Percentiles rank a stretch among this genome's conserved stretches.
These are phyloP conservation scores for Kingdonia uniflora DNA, from an alignment of 164 flowering plant genomes.

Conservation along the genomic window DNA sequence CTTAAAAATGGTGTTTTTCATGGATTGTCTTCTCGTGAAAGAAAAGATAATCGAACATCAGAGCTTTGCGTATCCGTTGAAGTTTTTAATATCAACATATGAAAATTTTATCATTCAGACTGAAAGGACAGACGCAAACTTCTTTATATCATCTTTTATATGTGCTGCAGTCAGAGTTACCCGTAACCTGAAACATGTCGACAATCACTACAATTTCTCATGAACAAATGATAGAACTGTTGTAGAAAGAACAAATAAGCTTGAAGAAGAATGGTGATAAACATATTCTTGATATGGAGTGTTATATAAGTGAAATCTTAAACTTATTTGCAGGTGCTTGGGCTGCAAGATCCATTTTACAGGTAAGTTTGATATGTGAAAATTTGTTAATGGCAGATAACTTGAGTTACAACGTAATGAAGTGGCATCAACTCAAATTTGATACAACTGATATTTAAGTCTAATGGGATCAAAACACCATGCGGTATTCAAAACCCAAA, in stretches of 20 bases:
- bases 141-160: slow-evolving; percentile 59
- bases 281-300: neutral
- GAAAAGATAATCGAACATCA: slow-evolving; percentile 5
- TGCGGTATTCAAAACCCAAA: too few relatives aligned
- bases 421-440: too few relatives aligned
- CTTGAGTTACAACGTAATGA: too few relatives aligned
- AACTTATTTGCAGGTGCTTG: neutral
- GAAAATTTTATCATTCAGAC: slow-evolving; percentile 33
- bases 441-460: too few relatives aligned
- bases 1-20: too few relatives aligned
- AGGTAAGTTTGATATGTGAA: too few relatives aligned
- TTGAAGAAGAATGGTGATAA: too few relatives aligned
- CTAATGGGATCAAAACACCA: too few relatives aligned
- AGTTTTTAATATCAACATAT: slow-evolving; percentile 20
- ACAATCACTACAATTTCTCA: neutral
- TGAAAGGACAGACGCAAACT: slow-evolving; percentile 49
- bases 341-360: neutral
- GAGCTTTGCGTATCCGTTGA: slow-evolving; percentile 32
- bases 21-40: neutral
- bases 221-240: neutral
- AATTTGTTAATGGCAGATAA: too few relatives aligned
- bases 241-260: too few relatives aligned
- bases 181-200: slow-evolving; percentile 44
- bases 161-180: slow-evolving; percentile 76
- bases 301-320: neutral